Conservation (phyloP, 805 yeast species). For the Myxozyma lipomycoides region DNA sequence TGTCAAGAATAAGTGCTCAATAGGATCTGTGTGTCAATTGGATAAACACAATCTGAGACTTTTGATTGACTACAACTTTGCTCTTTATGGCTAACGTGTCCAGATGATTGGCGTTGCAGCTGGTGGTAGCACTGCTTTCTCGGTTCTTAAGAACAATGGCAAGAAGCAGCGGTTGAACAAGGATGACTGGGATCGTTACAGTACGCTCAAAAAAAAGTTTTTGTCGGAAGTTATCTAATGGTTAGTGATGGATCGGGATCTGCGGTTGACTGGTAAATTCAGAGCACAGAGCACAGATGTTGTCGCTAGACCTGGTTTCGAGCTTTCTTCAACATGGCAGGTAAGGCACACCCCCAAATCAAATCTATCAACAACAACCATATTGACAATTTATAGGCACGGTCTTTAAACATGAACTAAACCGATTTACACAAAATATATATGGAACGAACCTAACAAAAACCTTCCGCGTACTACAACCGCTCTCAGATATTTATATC, state of each 20-base stretch:
- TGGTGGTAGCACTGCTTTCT: constrained; percentile 45
- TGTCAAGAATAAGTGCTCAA: no score
- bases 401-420: no score
- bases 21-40: constrained; percentile 32
- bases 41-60: no score
- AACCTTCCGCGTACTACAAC: no score
- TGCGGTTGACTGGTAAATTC: constrained; percentile 66
- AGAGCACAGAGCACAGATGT: constrained; percentile 67
- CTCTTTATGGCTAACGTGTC: neutral
- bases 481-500: no score
- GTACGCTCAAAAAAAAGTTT: constrained; percentile 5
- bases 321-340: constrained; percentile 56
- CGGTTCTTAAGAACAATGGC: constrained; percentile 46
- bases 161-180: constrained; percentile 32
- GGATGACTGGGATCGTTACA: constrained; percentile 25
- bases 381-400: no score
- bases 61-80: no score
- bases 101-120: constrained; percentile 44
- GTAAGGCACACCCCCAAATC: constrained; percentile 8
- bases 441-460: no score
- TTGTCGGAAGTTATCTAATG: constrained; percentile 6
- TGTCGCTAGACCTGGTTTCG: constrained; percentile 72
- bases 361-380: neutral
- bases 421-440: no score
- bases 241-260: constrained; percentile 63